Conservation (phyloP, 148 eudicot genomes). For the Camellia japonica region DNA sequence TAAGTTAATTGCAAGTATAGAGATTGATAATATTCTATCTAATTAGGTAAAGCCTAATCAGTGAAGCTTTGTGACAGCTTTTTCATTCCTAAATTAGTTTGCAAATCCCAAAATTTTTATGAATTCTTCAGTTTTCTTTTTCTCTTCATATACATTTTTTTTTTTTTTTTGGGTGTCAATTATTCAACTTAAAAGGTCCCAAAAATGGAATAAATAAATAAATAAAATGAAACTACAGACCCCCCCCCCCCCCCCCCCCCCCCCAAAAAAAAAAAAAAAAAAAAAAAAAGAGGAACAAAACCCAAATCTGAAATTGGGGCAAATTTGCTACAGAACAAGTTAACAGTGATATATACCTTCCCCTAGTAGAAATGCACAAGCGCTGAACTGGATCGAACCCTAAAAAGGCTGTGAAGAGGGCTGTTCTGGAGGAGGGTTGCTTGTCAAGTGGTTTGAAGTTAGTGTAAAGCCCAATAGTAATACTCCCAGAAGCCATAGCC, state of each 20-base stretch:
- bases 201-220: not conserved
- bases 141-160: too few species aligned
- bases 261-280: not conserved
- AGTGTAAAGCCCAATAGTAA: conserved; percentile 28
- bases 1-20: not conserved
- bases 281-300: too few species aligned
- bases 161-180: too few species aligned
- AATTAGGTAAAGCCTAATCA: too few species aligned
- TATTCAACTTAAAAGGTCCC: not conserved
- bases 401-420: conserved; percentile 29
- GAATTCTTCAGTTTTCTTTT: too few species aligned
- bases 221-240: too few species aligned
- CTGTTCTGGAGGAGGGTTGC: conserved; percentile 27
- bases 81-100: too few species aligned
- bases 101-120: too few species aligned
- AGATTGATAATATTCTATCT: not conserved
- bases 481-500: conserved; percentile 70
- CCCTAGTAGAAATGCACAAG: conserved; percentile 35
- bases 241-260: too few species aligned
- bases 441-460: conserved; percentile 42
- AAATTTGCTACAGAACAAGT: not conserved
- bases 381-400: conserved; percentile 40
- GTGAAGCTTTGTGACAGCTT: too few species aligned
- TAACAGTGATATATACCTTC: conserved; percentile 33
- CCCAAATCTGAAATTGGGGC: not conserved